Percentiles rank a stretch among this genome's conserved stretches.
Evolutionary conservation across 208 protist species (phyloP).

Genomic region (Leishmania guyanensis): DNA sequence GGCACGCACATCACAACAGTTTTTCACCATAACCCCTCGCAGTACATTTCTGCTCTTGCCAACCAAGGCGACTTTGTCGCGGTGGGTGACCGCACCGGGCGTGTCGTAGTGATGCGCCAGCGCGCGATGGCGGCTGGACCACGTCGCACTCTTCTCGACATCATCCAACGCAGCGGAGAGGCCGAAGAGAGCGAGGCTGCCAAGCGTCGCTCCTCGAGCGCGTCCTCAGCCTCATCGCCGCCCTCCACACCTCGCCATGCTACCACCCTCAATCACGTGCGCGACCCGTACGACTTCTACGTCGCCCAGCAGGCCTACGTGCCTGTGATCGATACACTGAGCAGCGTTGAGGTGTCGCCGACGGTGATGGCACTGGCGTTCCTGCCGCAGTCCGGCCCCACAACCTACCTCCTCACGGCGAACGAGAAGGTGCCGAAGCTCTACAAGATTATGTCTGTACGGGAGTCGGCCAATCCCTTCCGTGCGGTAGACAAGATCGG

Average conservation of each 20-base stretch:
- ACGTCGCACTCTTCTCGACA: conserved; percentile 28
- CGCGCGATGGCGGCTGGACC: conserved; percentile 31
- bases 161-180: conserved; percentile 25
- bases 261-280: conserved; percentile 22
- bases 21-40: conserved; percentile 51
- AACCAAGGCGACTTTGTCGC: conserved; percentile 74
- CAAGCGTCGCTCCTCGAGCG: neutral
- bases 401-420: conserved; percentile 72
- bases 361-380: conserved; percentile 78
- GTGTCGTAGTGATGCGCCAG: conserved; percentile 73
- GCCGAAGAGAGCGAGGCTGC: conserved; percentile 9
- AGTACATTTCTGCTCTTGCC: conserved; percentile 74
- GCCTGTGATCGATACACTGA: conserved; percentile 86
- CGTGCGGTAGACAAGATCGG: conserved; percentile 71
- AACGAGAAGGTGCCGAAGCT: conserved; percentile 90
- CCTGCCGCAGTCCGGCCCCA: conserved; percentile 60
- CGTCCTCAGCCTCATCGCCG: neutral
- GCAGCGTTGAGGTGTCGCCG: conserved; percentile 82
- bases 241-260: conserved; percentile 4
- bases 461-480: conserved; percentile 62
- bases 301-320: conserved; percentile 76
- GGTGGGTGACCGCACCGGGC: conserved; percentile 76
- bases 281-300: conserved; percentile 64
- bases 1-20: conserved; percentile 23
- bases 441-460: conserved; percentile 78